Conservation (phyloP, 768 basidiomycete species). For the Pulveroboletus sp. region DNA sequence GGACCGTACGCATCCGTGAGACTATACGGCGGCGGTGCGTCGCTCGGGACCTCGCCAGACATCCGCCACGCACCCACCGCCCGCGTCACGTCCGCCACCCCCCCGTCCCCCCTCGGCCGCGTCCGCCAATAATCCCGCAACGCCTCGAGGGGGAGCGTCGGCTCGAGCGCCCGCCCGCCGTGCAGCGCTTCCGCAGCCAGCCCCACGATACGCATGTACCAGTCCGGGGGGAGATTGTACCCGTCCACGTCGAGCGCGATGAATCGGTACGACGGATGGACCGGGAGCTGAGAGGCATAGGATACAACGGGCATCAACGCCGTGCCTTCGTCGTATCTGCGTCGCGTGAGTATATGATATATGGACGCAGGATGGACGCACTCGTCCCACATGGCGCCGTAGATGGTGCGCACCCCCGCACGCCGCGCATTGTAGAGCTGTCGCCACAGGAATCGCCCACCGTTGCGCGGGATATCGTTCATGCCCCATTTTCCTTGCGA, state of each 20-base stretch:
- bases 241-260: constrained; percentile 79
- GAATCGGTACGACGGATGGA: constrained; percentile 56
- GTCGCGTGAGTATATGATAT: too few species aligned
- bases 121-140: constrained; percentile 73
- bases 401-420: constrained; percentile 62
- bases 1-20: constrained; percentile 35
- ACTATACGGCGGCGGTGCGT: constrained; percentile 66
- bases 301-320: constrained; percentile 74
- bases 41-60: constrained; percentile 33
- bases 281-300: constrained; percentile 56
- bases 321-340: constrained; percentile 85
- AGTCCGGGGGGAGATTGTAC: constrained; percentile 73
- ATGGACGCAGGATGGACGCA: constrained; percentile 23
- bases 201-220: constrained; percentile 82
- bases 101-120: constrained; percentile 49
- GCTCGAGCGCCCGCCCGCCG: constrained; percentile 57
- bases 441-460: constrained; percentile 77
- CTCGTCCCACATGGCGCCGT: constrained; percentile 92
- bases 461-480: constrained; percentile 70
- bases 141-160: constrained; percentile 69
- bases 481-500: constrained; percentile 68
- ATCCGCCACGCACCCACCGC: constrained; percentile 46
- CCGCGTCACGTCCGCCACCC: constrained; percentile 27
- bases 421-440: constrained; percentile 69
- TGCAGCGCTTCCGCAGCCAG: constrained; percentile 68